Evolutionary conservation across 257 asterid genomes (phyloP).

Genomic region (Fraxinus americana): DNA sequence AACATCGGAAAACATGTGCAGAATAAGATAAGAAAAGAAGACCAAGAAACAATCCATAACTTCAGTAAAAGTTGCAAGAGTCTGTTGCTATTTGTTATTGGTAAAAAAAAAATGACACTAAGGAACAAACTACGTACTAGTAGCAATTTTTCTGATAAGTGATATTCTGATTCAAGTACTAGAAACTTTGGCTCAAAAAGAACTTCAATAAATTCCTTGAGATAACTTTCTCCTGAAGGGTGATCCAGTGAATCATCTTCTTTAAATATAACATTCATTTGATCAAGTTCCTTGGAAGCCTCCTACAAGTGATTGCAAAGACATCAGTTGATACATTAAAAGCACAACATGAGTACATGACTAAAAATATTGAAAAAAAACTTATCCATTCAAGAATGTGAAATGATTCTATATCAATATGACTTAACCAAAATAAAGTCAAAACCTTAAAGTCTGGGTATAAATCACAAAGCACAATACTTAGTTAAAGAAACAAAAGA

Average conservation of each 20-base stretch:
- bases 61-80: conserved; percentile 15
- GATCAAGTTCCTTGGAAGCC: conserved; percentile 45
- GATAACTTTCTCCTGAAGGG: conserved; percentile 34
- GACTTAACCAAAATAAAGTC: not conserved
- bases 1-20: conserved; percentile 9
- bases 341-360: conserved; percentile 4
- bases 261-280: conserved; percentile 32
- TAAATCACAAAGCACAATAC: conserved; percentile 4
- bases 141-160: conserved; percentile 50
- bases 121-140: conserved; percentile 43
- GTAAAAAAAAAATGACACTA: not conserved
- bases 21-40: conserved; percentile 18
- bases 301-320: conserved; percentile 43
- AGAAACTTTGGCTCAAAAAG: conserved; percentile 61
- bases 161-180: conserved; percentile 66
- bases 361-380: conserved; percentile 7
- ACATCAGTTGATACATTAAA: conserved; percentile 6
- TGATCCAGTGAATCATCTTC: conserved; percentile 41
- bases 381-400: not conserved
- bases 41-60: conserved; percentile 23
- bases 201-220: conserved; percentile 48
- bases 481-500: not conserved
- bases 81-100: not conserved
- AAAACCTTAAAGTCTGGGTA: not conserved
- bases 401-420: conserved; percentile 8